These are phyloP conservation scores for Malassezia sympodialis DNA, from an alignment of 1,284 basidiomycete genomes.

Conservation along the genomic window DNA sequence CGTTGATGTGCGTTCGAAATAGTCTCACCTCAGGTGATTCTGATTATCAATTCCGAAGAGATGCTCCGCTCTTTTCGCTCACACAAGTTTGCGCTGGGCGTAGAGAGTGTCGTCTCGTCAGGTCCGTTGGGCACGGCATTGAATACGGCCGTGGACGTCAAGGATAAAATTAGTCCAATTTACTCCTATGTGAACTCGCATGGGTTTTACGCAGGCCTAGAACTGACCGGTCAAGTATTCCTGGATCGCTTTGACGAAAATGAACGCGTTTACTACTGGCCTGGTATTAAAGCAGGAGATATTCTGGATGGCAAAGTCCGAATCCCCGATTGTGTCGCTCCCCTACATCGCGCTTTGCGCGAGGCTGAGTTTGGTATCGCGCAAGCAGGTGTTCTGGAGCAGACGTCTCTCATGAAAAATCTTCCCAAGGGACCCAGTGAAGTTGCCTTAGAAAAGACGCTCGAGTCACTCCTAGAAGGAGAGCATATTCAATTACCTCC, in stretches of 20 bases:
- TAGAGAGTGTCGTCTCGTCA: conserved; percentile 52
- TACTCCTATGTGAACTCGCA: conserved; percentile 47
- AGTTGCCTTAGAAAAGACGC: not conserved
- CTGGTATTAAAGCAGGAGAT: conserved; percentile 34
- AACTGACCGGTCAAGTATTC: conserved; percentile 40
- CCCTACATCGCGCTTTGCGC: conserved; percentile 50
- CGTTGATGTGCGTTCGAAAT: conserved; percentile 23
- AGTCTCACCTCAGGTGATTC: conserved; percentile 9
- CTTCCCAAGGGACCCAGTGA: conserved; percentile 9
- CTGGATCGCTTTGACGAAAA: conserved; percentile 43
- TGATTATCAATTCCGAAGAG: conserved; percentile 51
- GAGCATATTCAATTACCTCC: conserved; percentile 39
- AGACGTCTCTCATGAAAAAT: not conserved
- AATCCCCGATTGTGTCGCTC: conserved; percentile 50
- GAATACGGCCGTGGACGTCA: conserved; percentile 50
- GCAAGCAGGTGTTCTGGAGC: conserved; percentile 48
- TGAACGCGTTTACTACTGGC: conserved; percentile 44
- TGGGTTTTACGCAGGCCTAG: conserved; percentile 45
- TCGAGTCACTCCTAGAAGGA: conserved; percentile 33
- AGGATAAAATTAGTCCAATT: conserved; percentile 39
- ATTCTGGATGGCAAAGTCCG: conserved; percentile 38
- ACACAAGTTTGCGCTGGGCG: conserved; percentile 53
- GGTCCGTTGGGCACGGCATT: conserved; percentile 54
- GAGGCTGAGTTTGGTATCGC: conserved; percentile 54
- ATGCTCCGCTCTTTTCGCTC: conserved; percentile 53